These are phyloP conservation scores for Pseudohyphozyma bogoriensis DNA, from an alignment of 768 basidiomycete genomes.

Conservation along the genomic window DNA sequence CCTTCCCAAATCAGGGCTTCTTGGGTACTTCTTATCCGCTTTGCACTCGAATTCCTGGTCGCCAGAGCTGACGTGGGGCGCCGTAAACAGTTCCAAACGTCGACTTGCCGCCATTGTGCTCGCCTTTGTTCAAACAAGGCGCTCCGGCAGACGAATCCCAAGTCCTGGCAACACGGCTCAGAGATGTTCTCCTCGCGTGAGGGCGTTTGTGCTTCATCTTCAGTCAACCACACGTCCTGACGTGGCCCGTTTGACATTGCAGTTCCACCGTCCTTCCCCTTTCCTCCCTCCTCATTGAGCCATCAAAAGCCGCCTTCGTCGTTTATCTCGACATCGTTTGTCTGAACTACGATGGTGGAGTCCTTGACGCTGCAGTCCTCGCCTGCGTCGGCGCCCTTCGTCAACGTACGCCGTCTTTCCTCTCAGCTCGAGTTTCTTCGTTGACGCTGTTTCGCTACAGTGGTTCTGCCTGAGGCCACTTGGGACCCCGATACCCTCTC, in stretches of 20 bases:
- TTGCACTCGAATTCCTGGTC: background rate
- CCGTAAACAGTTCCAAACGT: slow-evolving; percentile 69
- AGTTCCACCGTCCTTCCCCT: slow-evolving; percentile 61
- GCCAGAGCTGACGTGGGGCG: background rate
- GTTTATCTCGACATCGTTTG: slow-evolving; percentile 92
- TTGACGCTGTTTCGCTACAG: slow-evolving; percentile 49
- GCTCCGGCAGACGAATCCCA: slow-evolving; percentile 93
- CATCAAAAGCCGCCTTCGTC: slow-evolving; percentile 74
- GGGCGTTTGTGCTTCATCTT: slow-evolving; percentile 33
- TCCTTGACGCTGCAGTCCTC: slow-evolving; percentile 76
- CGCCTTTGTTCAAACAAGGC: slow-evolving; percentile 86
- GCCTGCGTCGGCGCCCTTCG: slow-evolving; percentile 77
- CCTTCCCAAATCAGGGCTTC: slow-evolving; percentile 64
- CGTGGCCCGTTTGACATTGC: background rate
- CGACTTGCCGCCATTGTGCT: slow-evolving; percentile 86
- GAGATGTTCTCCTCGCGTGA: slow-evolving; percentile 64
- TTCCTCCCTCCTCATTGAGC: slow-evolving; percentile 64
- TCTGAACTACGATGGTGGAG: slow-evolving; percentile 96
- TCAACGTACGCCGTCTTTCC: slow-evolving; percentile 42
- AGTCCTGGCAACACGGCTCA: slow-evolving; percentile 69
- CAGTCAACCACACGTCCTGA: background rate
- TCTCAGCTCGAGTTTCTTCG: slow-evolving; percentile 55
- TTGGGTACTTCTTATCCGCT: slow-evolving; percentile 50
- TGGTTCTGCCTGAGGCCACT: slow-evolving; percentile 8
- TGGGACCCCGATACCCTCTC: slow-evolving; percentile 11